These are phyloP conservation scores for Chaetomium cochliodes DNA, from an alignment of 495 filamentous ascomycete genomes.

Conservation along the genomic window DNA sequence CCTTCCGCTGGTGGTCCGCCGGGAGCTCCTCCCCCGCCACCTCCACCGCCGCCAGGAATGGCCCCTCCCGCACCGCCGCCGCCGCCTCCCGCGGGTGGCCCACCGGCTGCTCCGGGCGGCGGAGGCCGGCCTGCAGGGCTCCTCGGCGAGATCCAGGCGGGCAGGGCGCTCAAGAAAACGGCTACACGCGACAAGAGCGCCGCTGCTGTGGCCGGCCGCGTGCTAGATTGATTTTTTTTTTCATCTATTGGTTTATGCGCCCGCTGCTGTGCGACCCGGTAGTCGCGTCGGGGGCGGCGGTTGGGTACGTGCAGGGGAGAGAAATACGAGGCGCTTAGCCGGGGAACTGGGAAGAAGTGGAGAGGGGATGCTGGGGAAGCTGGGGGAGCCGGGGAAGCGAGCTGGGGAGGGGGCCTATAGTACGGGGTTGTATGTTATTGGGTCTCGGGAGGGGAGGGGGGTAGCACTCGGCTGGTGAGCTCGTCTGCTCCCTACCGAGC, in stretches of 20 bases:
- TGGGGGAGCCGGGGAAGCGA: neutral
- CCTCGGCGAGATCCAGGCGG: constrained; percentile 76
- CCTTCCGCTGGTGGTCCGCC: constrained; percentile 50
- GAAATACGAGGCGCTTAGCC: neutral
- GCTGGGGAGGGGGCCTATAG: neutral
- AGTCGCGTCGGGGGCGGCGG: neutral
- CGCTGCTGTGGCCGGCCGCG: constrained; percentile 67
- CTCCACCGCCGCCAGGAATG: constrained; percentile 44
- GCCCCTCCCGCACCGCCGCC: constrained; percentile 49
- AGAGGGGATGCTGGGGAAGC: neutral
- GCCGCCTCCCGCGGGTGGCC: constrained; percentile 44
- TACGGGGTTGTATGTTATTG: neutral
- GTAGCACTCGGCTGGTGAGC: neutral
- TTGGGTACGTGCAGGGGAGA: neutral
- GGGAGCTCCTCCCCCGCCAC: constrained; percentile 32
- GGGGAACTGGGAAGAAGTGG: neutral
- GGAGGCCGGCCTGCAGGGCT: constrained; percentile 59
- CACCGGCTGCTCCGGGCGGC: constrained; percentile 37
- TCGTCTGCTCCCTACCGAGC: neutral
- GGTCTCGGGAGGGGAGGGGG: neutral
- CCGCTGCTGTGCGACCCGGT: constrained; percentile 6
- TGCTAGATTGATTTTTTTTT: constrained; percentile 51
- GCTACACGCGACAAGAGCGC: constrained; percentile 81
- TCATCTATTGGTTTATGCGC: constrained; percentile 25
- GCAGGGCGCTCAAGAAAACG: constrained; percentile 74